phyloP scores from a whole-genome alignment of 345 rosid genomes.

The Arabidopsis arenosa region DNA sequence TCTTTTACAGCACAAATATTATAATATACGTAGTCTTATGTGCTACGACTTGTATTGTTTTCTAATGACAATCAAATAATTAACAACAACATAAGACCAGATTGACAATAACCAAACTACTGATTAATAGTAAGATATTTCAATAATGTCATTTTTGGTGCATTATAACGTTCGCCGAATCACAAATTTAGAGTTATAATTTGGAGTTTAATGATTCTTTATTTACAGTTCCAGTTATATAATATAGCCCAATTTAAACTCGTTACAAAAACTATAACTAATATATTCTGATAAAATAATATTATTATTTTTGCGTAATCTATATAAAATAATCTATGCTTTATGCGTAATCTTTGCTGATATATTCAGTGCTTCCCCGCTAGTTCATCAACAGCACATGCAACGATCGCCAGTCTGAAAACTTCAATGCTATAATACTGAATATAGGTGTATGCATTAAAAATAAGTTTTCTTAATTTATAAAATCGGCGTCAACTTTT shows the following conservation, averaged over 20 bases:
- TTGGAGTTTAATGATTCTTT: neutral
- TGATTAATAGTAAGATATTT: neutral
- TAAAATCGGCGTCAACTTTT: constrained; percentile 43
- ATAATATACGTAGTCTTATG: neutral
- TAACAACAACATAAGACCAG: neutral
- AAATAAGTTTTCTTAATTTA: constrained; percentile 2
- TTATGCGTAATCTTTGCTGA: constrained; percentile 39
- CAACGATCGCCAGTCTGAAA: constrained; percentile 40
- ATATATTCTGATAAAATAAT: neutral
- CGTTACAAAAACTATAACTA: neutral
- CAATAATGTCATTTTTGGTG: neutral
- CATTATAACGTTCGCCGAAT: neutral
- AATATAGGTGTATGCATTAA: neutral
- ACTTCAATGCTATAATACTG: constrained; percentile 27
- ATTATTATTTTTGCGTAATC: neutral
- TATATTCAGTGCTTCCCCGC: constrained; percentile 44
- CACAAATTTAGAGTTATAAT: neutral
- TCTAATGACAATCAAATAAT: neutral
- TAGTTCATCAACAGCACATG: constrained; percentile 45
- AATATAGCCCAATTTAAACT: neutral
- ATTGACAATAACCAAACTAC: constrained; percentile 9
- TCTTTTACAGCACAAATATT: neutral
- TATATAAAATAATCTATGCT: constrained; percentile 11
- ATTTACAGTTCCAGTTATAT: neutral
- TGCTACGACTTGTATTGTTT: neutral